Percentiles rank a stretch among this genome's conserved stretches.
phyloP scores from a whole-genome alignment of 1,139 yeast species.

The Trichomonascaceae sp. region DNA sequence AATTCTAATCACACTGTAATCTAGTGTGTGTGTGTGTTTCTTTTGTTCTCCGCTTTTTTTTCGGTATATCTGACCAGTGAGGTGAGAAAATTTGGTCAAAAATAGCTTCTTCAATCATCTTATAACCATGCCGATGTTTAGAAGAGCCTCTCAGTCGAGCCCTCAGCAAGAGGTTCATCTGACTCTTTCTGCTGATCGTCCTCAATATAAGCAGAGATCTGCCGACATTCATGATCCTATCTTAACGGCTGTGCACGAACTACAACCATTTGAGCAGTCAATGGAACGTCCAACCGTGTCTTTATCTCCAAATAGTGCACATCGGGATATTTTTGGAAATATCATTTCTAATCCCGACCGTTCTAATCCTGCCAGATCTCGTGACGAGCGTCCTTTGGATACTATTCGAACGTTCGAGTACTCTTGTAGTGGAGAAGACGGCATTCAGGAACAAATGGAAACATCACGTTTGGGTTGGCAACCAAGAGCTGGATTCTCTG shows the following conservation, averaged over 20 bases:
- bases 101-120: too few species aligned
- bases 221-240: slow-evolving; percentile 74
- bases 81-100: too few species aligned
- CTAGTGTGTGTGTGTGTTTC: not conserved
- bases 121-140: slow-evolving; percentile 21
- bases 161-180: slow-evolving; percentile 1
- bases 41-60: not conserved
- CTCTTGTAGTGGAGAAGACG: slow-evolving; percentile 80
- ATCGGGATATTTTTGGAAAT: slow-evolving; percentile 80
- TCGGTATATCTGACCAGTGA: too few species aligned
- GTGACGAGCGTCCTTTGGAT: slow-evolving; percentile 94
- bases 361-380: slow-evolving; percentile 84
- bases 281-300: slow-evolving; percentile 39
- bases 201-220: slow-evolving; percentile 18
- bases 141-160: slow-evolving; percentile 12
- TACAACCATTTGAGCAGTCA: slow-evolving; percentile 89
- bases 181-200: not conserved
- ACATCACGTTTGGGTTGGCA: slow-evolving; percentile 75
- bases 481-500: slow-evolving; percentile 51
- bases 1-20: not conserved
- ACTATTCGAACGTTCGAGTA: slow-evolving; percentile 90
- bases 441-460: slow-evolving; percentile 75
- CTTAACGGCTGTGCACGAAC: slow-evolving; percentile 84
- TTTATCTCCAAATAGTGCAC: slow-evolving; percentile 36
- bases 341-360: slow-evolving; percentile 69